phyloP scores from a whole-genome alignment of 2,329 filamentous ascomycete species.

The Pseudocercospora crystallina region DNA sequence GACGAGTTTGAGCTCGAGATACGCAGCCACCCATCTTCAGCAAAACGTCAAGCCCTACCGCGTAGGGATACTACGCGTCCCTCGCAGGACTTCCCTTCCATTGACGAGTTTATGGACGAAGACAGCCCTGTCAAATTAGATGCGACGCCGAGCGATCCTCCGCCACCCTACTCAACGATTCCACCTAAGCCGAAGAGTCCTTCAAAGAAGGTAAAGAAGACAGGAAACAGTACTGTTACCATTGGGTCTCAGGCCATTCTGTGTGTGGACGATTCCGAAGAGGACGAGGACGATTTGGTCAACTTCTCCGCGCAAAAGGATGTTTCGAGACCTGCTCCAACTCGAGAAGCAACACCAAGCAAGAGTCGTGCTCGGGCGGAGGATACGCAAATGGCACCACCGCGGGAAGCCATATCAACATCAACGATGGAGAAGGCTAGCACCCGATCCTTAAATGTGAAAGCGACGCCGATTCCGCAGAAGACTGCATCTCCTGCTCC shows the following conservation, averaged over 20 bases:
- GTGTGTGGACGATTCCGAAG: slow-evolving; percentile 28
- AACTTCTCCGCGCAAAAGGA: slow-evolving; percentile 22
- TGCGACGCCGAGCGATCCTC: slow-evolving; percentile 28
- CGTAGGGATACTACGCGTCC: slow-evolving; percentile 7
- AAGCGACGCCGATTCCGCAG: slow-evolving; percentile 1
- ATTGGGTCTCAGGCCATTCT: not conserved
- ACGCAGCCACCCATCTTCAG: slow-evolving; percentile 8
- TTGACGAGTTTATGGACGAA: slow-evolving; percentile 38
- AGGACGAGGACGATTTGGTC: slow-evolving; percentile 31
- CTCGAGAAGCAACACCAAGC: slow-evolving; percentile 4
- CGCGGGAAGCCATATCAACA: not conserved
- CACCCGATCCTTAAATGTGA: slow-evolving; percentile 8
- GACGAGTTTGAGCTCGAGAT: slow-evolving; percentile 41
- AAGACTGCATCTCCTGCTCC: slow-evolving; percentile 4
- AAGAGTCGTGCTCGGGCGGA: not conserved
- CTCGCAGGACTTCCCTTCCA: slow-evolving; percentile 38
- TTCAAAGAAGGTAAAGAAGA: not conserved
- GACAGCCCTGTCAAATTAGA: slow-evolving; percentile 16
- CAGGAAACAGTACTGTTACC: no score
- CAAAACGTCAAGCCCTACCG: slow-evolving; percentile 9
- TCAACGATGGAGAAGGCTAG: not conserved
- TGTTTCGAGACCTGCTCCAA: slow-evolving; percentile 4
- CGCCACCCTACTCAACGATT: slow-evolving; percentile 48
- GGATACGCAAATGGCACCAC: no score
- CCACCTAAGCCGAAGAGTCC: slow-evolving; percentile 17